A percentile compares a stretch with the other conserved stretches of the same genome.
Evolutionary conservation across 2,329 filamentous ascomycete species (phyloP).

Genomic region (Aspergillus melleus): DNA sequence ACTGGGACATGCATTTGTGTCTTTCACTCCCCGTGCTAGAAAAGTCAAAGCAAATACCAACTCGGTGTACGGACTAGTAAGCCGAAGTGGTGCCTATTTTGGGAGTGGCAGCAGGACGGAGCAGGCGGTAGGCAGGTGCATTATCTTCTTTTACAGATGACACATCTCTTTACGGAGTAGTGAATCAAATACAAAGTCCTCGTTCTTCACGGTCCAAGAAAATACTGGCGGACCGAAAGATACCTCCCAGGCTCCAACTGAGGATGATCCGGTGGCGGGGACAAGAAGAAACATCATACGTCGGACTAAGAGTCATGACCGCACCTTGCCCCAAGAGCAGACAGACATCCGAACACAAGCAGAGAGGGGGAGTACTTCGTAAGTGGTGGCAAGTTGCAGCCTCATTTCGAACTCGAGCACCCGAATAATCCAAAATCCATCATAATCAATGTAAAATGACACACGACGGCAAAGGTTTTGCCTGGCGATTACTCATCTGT

Average conservation of each 20-base stretch:
- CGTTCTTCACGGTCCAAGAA: no score
- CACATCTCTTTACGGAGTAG: no score
- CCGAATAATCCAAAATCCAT: no score
- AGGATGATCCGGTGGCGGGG: neutral
- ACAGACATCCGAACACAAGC: neutral
- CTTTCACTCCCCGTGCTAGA: neutral
- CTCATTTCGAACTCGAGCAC: neutral
- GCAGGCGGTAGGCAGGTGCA: neutral
- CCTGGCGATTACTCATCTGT: neutral
- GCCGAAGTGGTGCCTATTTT: neutral
- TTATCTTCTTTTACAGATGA: neutral
- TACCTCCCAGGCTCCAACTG: no score
- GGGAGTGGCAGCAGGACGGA: neutral
- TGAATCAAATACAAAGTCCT: no score
- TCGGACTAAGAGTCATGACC: neutral
- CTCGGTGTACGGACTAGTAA: neutral
- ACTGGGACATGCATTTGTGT: constrained; percentile 1
- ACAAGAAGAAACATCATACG: neutral
- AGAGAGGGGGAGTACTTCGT: neutral
- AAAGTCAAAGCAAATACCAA: neutral
- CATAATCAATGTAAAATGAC: no score
- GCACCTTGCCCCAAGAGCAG: neutral
- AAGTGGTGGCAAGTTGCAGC: neutral
- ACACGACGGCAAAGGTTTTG: neutral
- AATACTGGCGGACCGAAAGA: no score